Evolutionary conservation across 139 green algal genomes (phyloP), one percentile per base, ranked within the genome.

Genomic region (Chlamydomonas eustigma): DNA sequence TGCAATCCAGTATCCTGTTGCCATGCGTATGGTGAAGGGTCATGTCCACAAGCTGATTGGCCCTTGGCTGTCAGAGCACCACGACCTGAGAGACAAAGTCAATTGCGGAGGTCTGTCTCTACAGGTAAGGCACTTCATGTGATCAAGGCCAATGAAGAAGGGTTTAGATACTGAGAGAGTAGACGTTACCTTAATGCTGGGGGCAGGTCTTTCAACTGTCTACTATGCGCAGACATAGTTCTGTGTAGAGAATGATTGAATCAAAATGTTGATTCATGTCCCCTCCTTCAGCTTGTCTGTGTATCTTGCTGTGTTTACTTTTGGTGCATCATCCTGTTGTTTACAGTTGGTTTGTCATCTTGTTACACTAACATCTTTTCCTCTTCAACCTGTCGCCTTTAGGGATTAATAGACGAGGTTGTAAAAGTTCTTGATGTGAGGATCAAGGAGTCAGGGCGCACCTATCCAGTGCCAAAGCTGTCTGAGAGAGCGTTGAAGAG

Each of bases 11-110:
- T 79, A 97, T 81, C 92, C 93, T 0, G 81, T 85, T 4, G 90
- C 87, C 24, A 87, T 91, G 65, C 87, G 94, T 51, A 98, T 98
- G 93, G 81, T 99, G 1, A 79, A 84, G 25, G 90, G 81, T 36
- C 83, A 89, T 71, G 51, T 88, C 65, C 85, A 90, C 78, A 87
- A 88, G 77, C 67, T 92, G 64, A 2, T 82, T 39, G 87, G 88
- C 0, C 70, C 79, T 36, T 98, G 92, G 92, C 86, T 98, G 51
- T 39, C 82, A n/a, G 93, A 97, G 80, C 90, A 93, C 80, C 90
- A 84, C 3, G 92, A 98, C 74, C 50, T 98, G 44, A 82, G 93
- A 24, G 90, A 97, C 22, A 50, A 37, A 4, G 66, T 97, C 28
- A 94, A 93, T 74, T 36, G 69, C 4, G 50, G 69, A 1, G 68